phyloP scores from a whole-genome alignment of 169 alveolate species.

The Plasmodium yoelii region DNA sequence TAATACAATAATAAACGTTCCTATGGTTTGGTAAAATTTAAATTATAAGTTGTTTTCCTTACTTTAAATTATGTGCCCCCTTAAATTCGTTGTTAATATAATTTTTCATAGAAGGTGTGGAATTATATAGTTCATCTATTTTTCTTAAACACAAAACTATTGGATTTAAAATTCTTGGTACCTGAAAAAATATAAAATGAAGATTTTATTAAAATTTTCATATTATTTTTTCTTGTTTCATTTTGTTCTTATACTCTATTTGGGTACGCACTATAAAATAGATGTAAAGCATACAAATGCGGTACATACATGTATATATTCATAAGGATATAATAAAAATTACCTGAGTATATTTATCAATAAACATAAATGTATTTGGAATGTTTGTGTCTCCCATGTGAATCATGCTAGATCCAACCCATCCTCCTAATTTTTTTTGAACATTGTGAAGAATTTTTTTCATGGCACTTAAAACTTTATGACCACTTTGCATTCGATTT shows the following conservation, averaged over 20 bases:
- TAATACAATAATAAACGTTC: no score
- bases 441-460: constrained; percentile 87
- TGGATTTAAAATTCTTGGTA: constrained; percentile 93
- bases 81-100: constrained; percentile 90
- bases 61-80: constrained; percentile 86
- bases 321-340: not conserved
- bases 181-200: constrained; percentile 76
- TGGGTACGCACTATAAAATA: no score
- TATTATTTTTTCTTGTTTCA: not conserved
- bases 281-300: not conserved
- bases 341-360: constrained; percentile 93
- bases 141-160: constrained; percentile 91
- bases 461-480: constrained; percentile 85
- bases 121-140: constrained; percentile 87
- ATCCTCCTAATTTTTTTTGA: constrained; percentile 87
- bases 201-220: constrained; percentile 2
- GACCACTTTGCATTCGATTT: constrained; percentile 86
- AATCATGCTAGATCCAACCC: constrained; percentile 95
- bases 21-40: no score
- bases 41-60: constrained; percentile 7
- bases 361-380: constrained; percentile 94
- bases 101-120: constrained; percentile 84
- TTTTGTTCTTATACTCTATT: not conserved
- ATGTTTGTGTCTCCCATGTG: constrained; percentile 95
- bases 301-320: constrained; percentile 18